A percentile compares a stretch with the other conserved stretches of the same genome.
These are phyloP conservation scores for Monosporascus sp. DNA, from an alignment of 2,329 filamentous ascomycete species.

Conservation along the genomic window DNA sequence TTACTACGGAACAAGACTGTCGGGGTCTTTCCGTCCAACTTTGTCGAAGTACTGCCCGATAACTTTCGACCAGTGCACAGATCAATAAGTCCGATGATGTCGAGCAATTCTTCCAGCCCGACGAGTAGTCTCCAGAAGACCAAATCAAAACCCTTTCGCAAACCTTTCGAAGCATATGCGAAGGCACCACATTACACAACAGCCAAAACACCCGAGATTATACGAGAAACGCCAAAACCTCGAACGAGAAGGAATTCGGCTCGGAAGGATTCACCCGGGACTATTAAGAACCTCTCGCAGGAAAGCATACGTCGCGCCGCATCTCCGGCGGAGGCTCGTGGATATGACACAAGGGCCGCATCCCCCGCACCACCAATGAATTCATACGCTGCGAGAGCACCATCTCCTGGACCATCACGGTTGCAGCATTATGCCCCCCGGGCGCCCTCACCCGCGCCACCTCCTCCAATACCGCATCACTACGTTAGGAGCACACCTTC, in stretches of 20 bases:
- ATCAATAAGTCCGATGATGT: constrained; percentile 56
- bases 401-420: constrained; percentile 27
- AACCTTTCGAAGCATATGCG: constrained; percentile 63
- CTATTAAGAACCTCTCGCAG: constrained; percentile 25
- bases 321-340: constrained; percentile 17
- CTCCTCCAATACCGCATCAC: constrained; percentile 15
- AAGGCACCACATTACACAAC: constrained; percentile 63
- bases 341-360: constrained; percentile 16
- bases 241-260: constrained; percentile 37
- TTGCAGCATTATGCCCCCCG: constrained; percentile 18
- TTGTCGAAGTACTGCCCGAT: constrained; percentile 84
- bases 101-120: constrained; percentile 49
- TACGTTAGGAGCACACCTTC: constrained; percentile 19
- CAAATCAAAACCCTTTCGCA: constrained; percentile 59
- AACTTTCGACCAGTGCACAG: constrained; percentile 73
- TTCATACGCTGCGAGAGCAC: constrained; percentile 16
- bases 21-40: constrained; percentile 94
- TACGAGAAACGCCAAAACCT: constrained; percentile 34
- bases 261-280: constrained; percentile 37
- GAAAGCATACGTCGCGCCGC: constrained; percentile 11
- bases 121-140: constrained; percentile 52
- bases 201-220: constrained; percentile 56
- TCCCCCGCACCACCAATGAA: constrained; percentile 18
- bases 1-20: constrained; percentile 85
- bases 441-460: constrained; percentile 31